Evolutionary conservation across 257 asterid species (phyloP), one percentile per base, ranked within the genome.

Genomic region (Nicotiana undulata): DNA sequence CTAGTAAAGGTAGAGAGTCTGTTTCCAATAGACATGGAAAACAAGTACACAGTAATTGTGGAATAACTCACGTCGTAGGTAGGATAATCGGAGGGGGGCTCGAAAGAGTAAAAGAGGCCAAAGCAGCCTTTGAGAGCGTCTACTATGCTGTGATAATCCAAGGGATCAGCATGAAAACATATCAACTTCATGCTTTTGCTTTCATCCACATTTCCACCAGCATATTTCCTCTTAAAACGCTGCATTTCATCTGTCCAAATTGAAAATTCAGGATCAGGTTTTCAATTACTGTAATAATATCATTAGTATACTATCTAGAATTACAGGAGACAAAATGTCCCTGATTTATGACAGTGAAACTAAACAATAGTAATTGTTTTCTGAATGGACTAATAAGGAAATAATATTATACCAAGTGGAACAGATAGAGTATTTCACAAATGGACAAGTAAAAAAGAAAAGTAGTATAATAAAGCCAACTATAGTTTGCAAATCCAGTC

Each of bases 61-160:
- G 26, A 61, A 58, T 51, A 60, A 81, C 97, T 79, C 88, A 96
- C 99, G 83, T 96, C 98, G 75, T 92, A 94, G 22, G 87, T 86
- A 15, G 97, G 91, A 56, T 92, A 87, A 51, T 96, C 97, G 55
- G 89, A 80, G 22, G 98, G 97, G 29, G 91, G 90, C 88, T 94
- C 98, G 80, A 94, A 94, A 11, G 93, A 86, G 93, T 94, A 94
- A 84, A 96, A 92, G 88, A 96, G 84, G 59, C 97, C 98, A 59
- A 78, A 89, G 20, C 98, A 96, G 1, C 97, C 98, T 81, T 88
- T 93, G 22, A 96, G 80, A 1, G 99, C 97, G 20, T 94, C 97
- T 85, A 91, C 61, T 53, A 96, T 88, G 90, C 98, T 96, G 83
- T 90, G 97, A 82, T 94, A 96, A 82, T 96, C 98, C 89, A 96